These are phyloP conservation scores for Neoboletus subvelutipes DNA, from an alignment of 768 basidiomycete species.

Conservation along the genomic window DNA sequence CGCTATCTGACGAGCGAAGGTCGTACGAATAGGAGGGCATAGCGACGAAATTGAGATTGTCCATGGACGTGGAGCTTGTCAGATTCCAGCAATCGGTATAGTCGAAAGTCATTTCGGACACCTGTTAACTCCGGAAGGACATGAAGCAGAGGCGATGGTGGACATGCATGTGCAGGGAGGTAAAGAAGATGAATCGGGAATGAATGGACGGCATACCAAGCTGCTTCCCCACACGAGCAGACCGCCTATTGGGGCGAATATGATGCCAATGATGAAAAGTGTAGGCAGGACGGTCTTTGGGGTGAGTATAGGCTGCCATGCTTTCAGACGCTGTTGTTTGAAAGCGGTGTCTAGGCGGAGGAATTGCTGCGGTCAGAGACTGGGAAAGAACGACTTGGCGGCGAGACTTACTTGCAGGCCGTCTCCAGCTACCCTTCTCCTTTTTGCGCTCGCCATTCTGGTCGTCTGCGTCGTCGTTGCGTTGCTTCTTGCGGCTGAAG, in stretches of 20 bases:
- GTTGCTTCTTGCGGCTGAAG: conserved; percentile 53
- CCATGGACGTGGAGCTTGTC: conserved; percentile 35
- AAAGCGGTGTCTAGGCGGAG: conserved; percentile 81
- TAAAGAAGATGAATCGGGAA: conserved; percentile 22
- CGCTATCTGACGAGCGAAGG: conserved; percentile 59
- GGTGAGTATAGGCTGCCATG: conserved; percentile 99
- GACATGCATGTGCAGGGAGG: conserved; percentile 1
- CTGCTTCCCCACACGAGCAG: conserved; percentile 90
- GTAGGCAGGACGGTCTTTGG: conserved; percentile 97
- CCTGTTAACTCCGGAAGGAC: conserved; percentile 39
- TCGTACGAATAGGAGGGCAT: conserved; percentile 68
- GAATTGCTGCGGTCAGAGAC: conserved; percentile 15
- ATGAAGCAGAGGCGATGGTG: neutral
- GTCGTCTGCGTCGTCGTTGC: conserved; percentile 36
- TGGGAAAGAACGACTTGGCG: conserved; percentile 4
- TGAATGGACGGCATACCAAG: conserved; percentile 42
- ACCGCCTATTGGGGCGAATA: conserved; percentile 96
- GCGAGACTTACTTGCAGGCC: conserved; percentile 69
- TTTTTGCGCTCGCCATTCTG: conserved; percentile 58
- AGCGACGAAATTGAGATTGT: conserved; percentile 39
- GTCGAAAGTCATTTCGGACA: conserved; percentile 92
- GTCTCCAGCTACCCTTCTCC: conserved; percentile 82
- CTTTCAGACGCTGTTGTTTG: conserved; percentile 99
- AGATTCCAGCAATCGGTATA: conserved; percentile 89
- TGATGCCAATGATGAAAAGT: conserved; percentile 88